Evolutionary conservation across 768 basidiomycete species (phyloP).

Genomic region (Auricularia cornea): DNA sequence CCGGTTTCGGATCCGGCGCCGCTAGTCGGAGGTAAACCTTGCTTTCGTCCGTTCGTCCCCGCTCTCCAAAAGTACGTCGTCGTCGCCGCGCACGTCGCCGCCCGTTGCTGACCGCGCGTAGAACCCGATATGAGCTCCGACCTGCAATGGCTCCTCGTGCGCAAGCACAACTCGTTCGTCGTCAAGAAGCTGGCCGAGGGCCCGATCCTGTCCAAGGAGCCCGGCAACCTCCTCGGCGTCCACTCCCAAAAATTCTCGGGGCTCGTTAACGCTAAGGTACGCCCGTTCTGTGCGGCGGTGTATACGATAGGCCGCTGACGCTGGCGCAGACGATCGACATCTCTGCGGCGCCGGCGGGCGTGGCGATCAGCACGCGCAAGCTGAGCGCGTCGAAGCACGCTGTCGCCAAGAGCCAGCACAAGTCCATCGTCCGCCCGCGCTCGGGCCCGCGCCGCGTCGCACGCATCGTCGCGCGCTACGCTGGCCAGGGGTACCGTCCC

Average conservation of each 20-base stretch:
- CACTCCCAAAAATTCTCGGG: constrained; percentile 94
- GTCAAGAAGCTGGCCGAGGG: constrained; percentile 71
- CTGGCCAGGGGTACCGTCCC: constrained; percentile 66
- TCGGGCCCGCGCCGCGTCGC: constrained; percentile 60
- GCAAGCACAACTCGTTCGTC: constrained; percentile 77
- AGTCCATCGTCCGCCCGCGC: constrained; percentile 51
- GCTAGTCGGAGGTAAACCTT: not conserved
- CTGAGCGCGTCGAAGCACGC: constrained; percentile 44
- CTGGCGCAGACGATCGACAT: constrained; percentile 55
- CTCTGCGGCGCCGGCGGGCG: constrained; percentile 40
- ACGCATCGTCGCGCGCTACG: constrained; percentile 50
- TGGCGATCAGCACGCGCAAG: constrained; percentile 56
- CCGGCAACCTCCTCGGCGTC: constrained; percentile 77
- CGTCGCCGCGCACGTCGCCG: not conserved
- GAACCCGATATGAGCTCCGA: constrained; percentile 60
- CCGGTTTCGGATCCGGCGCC: not conserved
- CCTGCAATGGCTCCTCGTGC: constrained; percentile 89
- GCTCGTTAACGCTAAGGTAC: constrained; percentile 73
- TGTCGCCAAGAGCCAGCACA: constrained; percentile 41
- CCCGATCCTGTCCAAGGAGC: constrained; percentile 77
- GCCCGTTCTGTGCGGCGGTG: constrained; percentile 3
- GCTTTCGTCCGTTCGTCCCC: not conserved
- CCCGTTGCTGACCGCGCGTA: constrained; percentile 1
- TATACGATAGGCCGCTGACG: not conserved
- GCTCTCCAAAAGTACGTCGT: not conserved